These are phyloP conservation scores for Prosopis cineraria DNA, from an alignment of 306 rosid species.

Conservation along the genomic window DNA sequence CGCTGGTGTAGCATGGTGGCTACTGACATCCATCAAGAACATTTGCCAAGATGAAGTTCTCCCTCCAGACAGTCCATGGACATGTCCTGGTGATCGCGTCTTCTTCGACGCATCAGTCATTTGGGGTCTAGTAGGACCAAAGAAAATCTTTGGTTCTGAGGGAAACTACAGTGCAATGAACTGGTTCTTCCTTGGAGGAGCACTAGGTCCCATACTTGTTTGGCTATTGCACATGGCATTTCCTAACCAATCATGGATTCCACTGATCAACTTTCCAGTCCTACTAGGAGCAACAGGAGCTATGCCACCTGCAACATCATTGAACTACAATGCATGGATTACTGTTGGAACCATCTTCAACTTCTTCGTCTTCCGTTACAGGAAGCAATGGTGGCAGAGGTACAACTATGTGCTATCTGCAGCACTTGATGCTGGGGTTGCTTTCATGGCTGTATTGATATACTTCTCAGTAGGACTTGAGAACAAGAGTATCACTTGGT, in stretches of 20 bases:
- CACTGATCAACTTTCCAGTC: conserved; percentile 80
- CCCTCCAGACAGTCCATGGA: conserved; percentile 72
- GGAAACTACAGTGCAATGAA: conserved; percentile 76
- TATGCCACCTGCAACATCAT: conserved; percentile 80
- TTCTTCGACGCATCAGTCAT: conserved; percentile 89
- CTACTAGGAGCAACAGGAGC: conserved; percentile 75
- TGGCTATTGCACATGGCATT: conserved; percentile 71
- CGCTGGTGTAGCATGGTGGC: conserved; percentile 80
- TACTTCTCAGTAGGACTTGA: conserved; percentile 65
- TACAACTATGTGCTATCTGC: conserved; percentile 85
- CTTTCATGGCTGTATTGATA: conserved; percentile 74
- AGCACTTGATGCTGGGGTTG: conserved; percentile 85
- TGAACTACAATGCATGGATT: conserved; percentile 86
- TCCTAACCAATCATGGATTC: conserved; percentile 78
- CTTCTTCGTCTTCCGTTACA: conserved; percentile 75
- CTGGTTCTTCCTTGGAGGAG: conserved; percentile 88
- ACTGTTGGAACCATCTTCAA: conserved; percentile 70
- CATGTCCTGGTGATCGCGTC: conserved; percentile 74
- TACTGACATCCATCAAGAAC: conserved; percentile 53
- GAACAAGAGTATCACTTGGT: conserved; percentile 56
- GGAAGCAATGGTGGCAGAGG: conserved; percentile 89
- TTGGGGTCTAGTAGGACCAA: conserved; percentile 88
- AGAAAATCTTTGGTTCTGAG: conserved; percentile 58
- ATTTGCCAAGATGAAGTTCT: conserved; percentile 67
- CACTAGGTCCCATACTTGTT: conserved; percentile 68